phyloP scores from a whole-genome alignment of 1,284 basidiomycete genomes.

The Ustilago lituana region DNA sequence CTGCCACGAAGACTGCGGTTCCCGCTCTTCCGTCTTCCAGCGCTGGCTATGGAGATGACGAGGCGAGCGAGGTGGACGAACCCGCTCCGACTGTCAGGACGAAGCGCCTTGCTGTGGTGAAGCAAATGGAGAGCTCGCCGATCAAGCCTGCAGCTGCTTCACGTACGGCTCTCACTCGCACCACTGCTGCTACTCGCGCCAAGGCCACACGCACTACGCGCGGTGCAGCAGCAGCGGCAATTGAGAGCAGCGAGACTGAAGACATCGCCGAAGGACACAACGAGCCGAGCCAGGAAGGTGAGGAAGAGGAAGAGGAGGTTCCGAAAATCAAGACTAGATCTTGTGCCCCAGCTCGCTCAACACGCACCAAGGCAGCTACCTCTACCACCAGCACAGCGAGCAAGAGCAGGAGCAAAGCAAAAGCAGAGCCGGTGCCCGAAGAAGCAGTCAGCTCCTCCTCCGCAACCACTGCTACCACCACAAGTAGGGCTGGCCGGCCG shows the following conservation, averaged over 20 bases:
- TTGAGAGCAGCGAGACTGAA: slow-evolving; percentile 4
- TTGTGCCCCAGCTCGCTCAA: slow-evolving; percentile 16
- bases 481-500: slow-evolving; percentile 21
- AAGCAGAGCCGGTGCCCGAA: neutral
- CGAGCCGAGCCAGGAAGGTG: no score
- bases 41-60: slow-evolving; percentile 36
- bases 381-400: slow-evolving; percentile 4
- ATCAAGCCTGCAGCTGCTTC: slow-evolving; percentile 1
- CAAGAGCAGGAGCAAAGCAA: slow-evolving; percentile 5
- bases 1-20: slow-evolving; percentile 4
- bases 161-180: slow-evolving; percentile 1
- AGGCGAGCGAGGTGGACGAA: slow-evolving; percentile 30
- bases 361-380: slow-evolving; percentile 10
- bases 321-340: slow-evolving; percentile 9
- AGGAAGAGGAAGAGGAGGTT: slow-evolving; percentile 3
- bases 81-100: neutral
- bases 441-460: slow-evolving; percentile 9
- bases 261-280: neutral
- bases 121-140: neutral
- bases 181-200: slow-evolving; percentile 2
- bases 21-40: slow-evolving; percentile 20
- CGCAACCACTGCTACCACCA: slow-evolving; percentile 18
- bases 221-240: neutral
- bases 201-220: neutral
- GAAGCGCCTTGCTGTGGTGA: slow-evolving; percentile 7